Percentiles rank a stretch among this genome's conserved stretches.
Evolutionary conservation across 2,329 filamentous ascomycete species (phyloP).

Genomic region (Pseudogymnoascus sp.): DNA sequence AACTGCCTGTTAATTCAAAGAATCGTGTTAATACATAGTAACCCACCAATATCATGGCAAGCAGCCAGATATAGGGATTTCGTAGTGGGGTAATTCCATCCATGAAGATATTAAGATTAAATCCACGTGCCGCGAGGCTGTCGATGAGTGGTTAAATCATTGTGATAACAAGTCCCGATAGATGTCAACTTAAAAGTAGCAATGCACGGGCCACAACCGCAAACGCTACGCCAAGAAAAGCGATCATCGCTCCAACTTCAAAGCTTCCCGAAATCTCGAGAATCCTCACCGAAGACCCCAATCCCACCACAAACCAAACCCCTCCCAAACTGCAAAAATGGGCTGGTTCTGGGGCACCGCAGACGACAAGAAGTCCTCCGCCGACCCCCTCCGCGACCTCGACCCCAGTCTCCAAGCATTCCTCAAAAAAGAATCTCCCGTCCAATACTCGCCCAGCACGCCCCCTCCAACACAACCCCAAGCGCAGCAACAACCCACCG

Average conservation of each 20-base stretch:
- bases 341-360: constrained; percentile 29
- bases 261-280: not conserved
- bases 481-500: constrained; percentile 10
- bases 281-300: not conserved
- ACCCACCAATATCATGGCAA: not conserved
- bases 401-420: constrained; percentile 59
- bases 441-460: constrained; percentile 33
- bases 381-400: constrained; percentile 52
- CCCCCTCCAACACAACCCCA: constrained; percentile 14
- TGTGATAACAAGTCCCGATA: too few species aligned
- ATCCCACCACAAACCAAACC: not conserved
- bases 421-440: constrained; percentile 57
- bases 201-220: not conserved
- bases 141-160: too few species aligned
- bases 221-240: not conserved
- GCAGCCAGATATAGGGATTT: not conserved
- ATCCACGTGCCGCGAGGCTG: not conserved
- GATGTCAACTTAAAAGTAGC: not conserved
- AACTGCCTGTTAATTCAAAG: not conserved
- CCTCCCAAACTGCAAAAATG: constrained; percentile 18
- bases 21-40: not conserved
- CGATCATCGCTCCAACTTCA: not conserved
- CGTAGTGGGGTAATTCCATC: not conserved
- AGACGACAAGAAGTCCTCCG: constrained; percentile 17
- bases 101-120: not conserved